Evolutionary conservation across 2,329 filamentous ascomycete genomes (phyloP).

Genomic region (Cladosporium sp.): DNA sequence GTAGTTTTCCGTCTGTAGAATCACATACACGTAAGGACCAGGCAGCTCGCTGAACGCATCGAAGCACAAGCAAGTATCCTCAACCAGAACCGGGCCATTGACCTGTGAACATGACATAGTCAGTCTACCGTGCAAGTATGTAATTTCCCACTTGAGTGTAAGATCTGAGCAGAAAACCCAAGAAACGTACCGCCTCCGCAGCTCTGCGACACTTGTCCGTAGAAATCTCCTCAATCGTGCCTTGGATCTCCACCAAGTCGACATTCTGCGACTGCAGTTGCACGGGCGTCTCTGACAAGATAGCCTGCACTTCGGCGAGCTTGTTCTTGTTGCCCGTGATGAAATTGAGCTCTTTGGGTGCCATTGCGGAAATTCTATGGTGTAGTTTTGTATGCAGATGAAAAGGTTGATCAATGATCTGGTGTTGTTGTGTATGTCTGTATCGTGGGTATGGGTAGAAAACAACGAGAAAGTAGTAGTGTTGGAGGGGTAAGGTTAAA

Average conservation of each 20-base stretch:
- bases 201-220: conserved; percentile 79
- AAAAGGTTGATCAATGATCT: no score
- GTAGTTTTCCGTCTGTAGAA: background rate
- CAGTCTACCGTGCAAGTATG: background rate
- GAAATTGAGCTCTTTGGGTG: conserved; percentile 66
- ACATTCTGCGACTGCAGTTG: conserved; percentile 68
- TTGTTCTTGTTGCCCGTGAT: conserved; percentile 97
- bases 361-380: conserved; percentile 18
- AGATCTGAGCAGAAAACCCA: no score
- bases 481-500: conserved; percentile 6
- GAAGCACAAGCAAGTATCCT: conserved; percentile 94
- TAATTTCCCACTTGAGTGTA: conserved; percentile 7
- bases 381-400: no score
- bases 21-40: conserved; percentile 84
- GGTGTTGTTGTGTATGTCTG: no score
- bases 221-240: conserved; percentile 86
- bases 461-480: no score
- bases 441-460: no score
- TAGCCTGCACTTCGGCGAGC: conserved; percentile 80
- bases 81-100: conserved; percentile 82
- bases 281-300: conserved; percentile 66
- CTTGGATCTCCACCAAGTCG: conserved; percentile 86
- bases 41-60: conserved; percentile 85
- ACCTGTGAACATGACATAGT: conserved; percentile 47
- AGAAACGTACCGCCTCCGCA: conserved; percentile 61